Evolutionary conservation across 495 filamentous ascomycete genomes (phyloP).

Genomic region (Sporormia fimetaria): DNA sequence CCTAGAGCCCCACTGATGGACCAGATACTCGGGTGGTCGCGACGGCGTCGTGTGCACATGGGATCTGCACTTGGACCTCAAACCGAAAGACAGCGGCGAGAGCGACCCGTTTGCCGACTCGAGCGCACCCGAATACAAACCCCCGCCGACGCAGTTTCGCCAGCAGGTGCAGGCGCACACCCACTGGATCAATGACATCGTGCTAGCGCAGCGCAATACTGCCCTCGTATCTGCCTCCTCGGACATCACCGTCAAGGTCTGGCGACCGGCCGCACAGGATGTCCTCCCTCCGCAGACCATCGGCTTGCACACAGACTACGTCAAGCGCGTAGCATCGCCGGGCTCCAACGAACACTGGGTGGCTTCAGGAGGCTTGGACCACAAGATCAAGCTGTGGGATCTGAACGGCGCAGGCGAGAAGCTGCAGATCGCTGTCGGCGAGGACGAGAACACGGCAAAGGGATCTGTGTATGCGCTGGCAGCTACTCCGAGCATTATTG

Average conservation of each 20-base stretch:
- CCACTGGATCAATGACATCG: slow-evolving; percentile 96
- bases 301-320: slow-evolving; percentile 89
- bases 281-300: slow-evolving; percentile 62
- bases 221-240: slow-evolving; percentile 90
- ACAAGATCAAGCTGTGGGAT: slow-evolving; percentile 89
- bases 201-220: slow-evolving; percentile 68
- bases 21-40: slow-evolving; percentile 86
- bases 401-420: slow-evolving; percentile 74
- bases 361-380: slow-evolving; percentile 89
- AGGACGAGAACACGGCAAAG: slow-evolving; percentile 70
- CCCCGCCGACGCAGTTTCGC: slow-evolving; percentile 55
- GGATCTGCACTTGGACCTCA: slow-evolving; percentile 61
- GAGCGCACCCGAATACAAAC: slow-evolving; percentile 22
- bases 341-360: slow-evolving; percentile 67
- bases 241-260: slow-evolving; percentile 87
- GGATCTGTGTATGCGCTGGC: slow-evolving; percentile 88
- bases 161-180: slow-evolving; percentile 94
- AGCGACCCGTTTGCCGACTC: slow-evolving; percentile 27
- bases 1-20: slow-evolving; percentile 6
- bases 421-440: slow-evolving; percentile 71
- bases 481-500: slow-evolving; percentile 62
- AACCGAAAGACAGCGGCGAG: slow-evolving; percentile 23
- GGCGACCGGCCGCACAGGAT: slow-evolving; percentile 72
- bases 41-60: slow-evolving; percentile 95
- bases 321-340: slow-evolving; percentile 83